These are phyloP conservation scores for Melaleuca quinquenervia DNA, from an alignment of 345 rosid species.

Conservation along the genomic window DNA sequence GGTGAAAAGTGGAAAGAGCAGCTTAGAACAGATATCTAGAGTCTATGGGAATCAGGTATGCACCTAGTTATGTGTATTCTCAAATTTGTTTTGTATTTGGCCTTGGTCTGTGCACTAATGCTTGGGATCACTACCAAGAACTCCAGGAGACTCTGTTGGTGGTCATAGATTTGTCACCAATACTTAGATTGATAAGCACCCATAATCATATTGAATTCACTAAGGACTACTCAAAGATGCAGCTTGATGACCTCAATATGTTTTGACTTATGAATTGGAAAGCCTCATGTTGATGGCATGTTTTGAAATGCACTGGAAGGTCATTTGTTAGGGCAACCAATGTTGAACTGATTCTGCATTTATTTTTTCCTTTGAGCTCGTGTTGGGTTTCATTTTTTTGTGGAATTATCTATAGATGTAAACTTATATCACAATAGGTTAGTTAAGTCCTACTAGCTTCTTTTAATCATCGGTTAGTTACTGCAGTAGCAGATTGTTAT, in stretches of 20 bases:
- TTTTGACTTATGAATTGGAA: not conserved
- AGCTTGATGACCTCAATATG: not conserved
- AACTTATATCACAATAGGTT: not conserved
- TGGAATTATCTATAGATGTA: not conserved
- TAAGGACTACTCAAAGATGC: not conserved
- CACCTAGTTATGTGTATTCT: not conserved
- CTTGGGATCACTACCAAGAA: not conserved
- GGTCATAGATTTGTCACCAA: not conserved
- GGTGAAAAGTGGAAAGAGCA: conserved; percentile 82
- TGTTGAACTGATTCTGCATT: not conserved
- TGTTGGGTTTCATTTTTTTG: not conserved
- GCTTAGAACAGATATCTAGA: conserved; percentile 89
- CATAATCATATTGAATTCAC: not conserved
- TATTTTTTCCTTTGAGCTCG: not conserved
- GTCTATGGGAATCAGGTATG: conserved; percentile 92
- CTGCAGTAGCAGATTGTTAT: not conserved
- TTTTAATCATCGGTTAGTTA: not conserved
- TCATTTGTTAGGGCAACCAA: not conserved
- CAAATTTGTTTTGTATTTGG: not conserved
- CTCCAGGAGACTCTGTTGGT: not conserved
- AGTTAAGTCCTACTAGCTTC: not conserved
- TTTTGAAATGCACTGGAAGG: not conserved
- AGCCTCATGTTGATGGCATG: not conserved
- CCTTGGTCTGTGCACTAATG: not conserved
- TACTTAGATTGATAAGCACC: not conserved